Base-by-base conservation (phyloP, 805 yeast species). In the baker's yeast (Saccharomyces cerevisiae) region DNA sequence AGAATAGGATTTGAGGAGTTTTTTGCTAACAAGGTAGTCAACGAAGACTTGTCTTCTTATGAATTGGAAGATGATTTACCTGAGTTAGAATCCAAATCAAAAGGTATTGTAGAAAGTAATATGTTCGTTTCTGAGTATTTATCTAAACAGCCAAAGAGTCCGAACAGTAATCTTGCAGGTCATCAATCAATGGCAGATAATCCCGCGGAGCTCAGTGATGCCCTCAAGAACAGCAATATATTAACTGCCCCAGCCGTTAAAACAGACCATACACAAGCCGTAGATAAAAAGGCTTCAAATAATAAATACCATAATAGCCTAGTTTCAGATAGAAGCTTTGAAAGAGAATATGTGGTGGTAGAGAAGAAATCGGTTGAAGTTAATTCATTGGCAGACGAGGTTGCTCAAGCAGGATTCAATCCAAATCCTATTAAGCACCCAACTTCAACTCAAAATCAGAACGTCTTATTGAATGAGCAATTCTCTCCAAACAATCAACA, bases 301-400 rank as follows among this genome's bases (percentile, higher is more conserved):
- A 36, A 17, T 6, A 36, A 21, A 36, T 36, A 36, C 11, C 43
- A 36, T 10, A 36, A 36, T 36, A 36, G 17, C 22, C 11, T 36
- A 30, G 70, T 56, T 70, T 76, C 74, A 24, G 87, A 83, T 52
- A 64, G 78, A 24, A 76, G 79, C 27, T 72, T 83, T 54, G 96
- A 89, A 61, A 84, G 82, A 59, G 97, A 90, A 64, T 92, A 92
- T 62, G 98, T 92, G 32, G 96, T 92, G 43, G 91, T 92, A 29
- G 98, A 92, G 68, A 94, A 92, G 68, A 80, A 96, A 50, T 89
- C 94, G 0, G 97, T 92, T 3, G 98, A 94, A 67, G 96, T 92
- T 8, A 92, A 92, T 73, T 92, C 96, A 2, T 76, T 94, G 54
- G 99, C 99, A 2, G 98, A 92, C 69, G 97, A 91, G 67, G 73